A percentile compares a stretch with the other conserved stretches of the same genome.
Evolutionary conservation across 129 eudicot species (phyloP).

Genomic region (Tagetes erecta): DNA sequence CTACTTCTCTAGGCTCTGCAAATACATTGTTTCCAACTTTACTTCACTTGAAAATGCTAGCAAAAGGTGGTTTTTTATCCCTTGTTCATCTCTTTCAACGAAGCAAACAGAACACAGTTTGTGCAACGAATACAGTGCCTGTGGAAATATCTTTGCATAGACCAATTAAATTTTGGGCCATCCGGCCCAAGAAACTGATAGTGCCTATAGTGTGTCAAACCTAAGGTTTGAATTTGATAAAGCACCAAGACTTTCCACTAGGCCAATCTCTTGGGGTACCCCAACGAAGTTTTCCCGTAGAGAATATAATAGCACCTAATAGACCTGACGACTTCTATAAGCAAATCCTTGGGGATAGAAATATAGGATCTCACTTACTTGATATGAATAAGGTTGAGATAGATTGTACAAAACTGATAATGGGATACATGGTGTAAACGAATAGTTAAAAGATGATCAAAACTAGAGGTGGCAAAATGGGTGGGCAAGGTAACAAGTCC

Average conservation of each 20-base stretch:
- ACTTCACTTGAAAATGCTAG: background rate
- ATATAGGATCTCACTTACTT: background rate
- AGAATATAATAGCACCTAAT: background rate
- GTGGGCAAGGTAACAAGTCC: no score
- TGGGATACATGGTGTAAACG: background rate
- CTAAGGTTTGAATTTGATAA: background rate
- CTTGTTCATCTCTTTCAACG: background rate
- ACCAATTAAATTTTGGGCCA: background rate
- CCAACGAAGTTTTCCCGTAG: background rate
- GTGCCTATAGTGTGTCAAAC: background rate
- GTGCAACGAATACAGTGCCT: background rate
- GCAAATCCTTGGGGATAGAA: background rate
- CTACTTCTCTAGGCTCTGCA: background rate
- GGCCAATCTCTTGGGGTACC: background rate
- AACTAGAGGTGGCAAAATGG: conserved; percentile 1
- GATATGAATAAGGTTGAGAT: background rate
- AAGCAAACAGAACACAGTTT: background rate
- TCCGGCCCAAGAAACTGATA: background rate
- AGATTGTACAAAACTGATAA: background rate
- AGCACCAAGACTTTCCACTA: background rate
- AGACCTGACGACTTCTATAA: background rate
- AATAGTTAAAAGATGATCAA: background rate
- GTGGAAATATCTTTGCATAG: background rate
- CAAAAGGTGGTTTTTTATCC: background rate
- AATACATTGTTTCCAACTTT: background rate